Conservation (phyloP, 768 basidiomycete species). For the Phaffia tasmanica region DNA sequence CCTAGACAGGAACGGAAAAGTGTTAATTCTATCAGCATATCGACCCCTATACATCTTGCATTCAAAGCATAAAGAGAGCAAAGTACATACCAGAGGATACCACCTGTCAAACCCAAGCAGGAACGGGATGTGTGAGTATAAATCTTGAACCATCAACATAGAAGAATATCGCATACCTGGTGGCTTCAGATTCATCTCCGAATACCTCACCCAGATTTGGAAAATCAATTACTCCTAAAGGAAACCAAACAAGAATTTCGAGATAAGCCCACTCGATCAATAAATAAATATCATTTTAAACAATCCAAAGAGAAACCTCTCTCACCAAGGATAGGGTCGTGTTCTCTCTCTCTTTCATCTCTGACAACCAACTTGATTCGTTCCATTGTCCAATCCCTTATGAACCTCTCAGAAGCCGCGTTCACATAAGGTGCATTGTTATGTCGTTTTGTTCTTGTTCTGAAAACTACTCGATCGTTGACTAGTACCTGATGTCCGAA, state of each 20-base stretch:
- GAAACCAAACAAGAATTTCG: background rate
- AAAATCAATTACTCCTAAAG: constrained; percentile 26
- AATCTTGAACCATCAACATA: no score
- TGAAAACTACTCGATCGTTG: constrained; percentile 37
- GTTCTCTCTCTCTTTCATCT: constrained; percentile 38
- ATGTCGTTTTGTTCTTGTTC: constrained; percentile 37
- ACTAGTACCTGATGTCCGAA: constrained; percentile 37
- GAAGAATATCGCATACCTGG: background rate
- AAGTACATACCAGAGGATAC: constrained; percentile 8
- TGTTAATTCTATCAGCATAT: background rate
- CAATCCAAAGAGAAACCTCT: background rate
- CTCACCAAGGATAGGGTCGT: constrained; percentile 30
- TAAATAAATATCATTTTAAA: background rate
- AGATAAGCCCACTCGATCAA: background rate
- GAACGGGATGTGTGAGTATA: no score
- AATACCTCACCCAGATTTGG: constrained; percentile 32
- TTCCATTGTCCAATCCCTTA: constrained; percentile 36
- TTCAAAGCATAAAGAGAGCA: constrained; percentile 17
- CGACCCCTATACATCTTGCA: background rate
- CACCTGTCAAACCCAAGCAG: background rate
- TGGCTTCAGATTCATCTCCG: constrained; percentile 31
- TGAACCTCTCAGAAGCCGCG: constrained; percentile 36
- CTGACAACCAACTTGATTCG: constrained; percentile 35
- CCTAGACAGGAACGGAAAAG: constrained; percentile 23
- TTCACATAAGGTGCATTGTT: constrained; percentile 37